Evolutionary conservation across 371 early-diverging fungal species (phyloP), one percentile per base, ranked within the genome.

Genomic region (Mortierella sp.): DNA sequence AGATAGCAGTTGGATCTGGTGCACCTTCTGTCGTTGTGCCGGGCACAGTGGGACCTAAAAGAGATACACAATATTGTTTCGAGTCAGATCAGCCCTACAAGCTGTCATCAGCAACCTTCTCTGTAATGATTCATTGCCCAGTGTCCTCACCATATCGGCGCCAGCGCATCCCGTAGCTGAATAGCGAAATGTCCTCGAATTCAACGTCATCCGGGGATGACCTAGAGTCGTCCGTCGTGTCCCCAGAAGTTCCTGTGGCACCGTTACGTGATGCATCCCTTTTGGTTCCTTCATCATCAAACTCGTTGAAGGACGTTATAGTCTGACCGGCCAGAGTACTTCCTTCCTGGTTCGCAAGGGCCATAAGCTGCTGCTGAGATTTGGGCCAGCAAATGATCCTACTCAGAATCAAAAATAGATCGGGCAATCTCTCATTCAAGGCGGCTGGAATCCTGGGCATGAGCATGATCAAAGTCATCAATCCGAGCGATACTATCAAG

Each of bases 311-410:
- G 2, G 76, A 60, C 49, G 57, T 50, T 37, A 64, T 68, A 0
- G 76, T 67, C 29, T 68, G 63, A 10, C 68, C 74, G 46, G 65
- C 78, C 19, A 72, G 43, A 31, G 57, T 67, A 17, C 51, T 37
- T 6, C 57, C 68, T 31, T 43, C 78, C 65, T 65, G 83, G 78
- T 49, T 82, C 72, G 59, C 79, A 63, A 67, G 59, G 2, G 84
- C 72, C 47, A 83, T 60, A 45, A 84, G 73, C 57, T 87, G 78
- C 8, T 85, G 65, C 14, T 83, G 83, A 64, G 86, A 66, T 39
- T 85, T 83, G 57, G 86, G 87, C 90, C 90, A 90, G 45, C 85
- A 87, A 27, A 90, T 79, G 8, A 86, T 85, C 62, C 90, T 79
- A 19, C 82, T 84, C 59, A 87, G 83, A 37, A 88, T 85, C 63